Evolutionary conservation across 371 early-diverging fungal genomes (phyloP), one percentile per base, ranked within the genome.

Genomic region (Parasitella parasitica): DNA sequence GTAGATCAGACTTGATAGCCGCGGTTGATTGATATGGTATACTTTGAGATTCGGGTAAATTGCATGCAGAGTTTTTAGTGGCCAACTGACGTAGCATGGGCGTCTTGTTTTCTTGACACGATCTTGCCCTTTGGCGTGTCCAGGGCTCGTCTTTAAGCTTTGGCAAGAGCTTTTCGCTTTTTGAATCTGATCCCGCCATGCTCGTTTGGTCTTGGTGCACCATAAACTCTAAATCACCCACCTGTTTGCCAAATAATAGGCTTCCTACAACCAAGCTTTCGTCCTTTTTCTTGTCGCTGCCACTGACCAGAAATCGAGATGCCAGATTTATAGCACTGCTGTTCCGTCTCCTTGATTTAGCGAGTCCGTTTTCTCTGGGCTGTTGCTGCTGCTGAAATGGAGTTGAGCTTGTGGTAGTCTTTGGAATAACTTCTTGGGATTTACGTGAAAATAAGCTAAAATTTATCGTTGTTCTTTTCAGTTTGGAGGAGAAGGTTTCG

Each of bases 41-140:
- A 57, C 36, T 39, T 8, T 52, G 58, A 16, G 34, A 27, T 54
- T 27, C 16, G 15, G 22, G 15, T 20, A 53, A 53, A 15, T 51
- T 52, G 13, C 15, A 30, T 6, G 59, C 38, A 5, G 57, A 50
- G 15, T 51, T 38, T 61, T 69, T 72, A 30, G 61, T 57, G 11
- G 72, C 70, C 38, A 75, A 51, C 59, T 75, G 75, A 27, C 62
- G 72, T 38, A 69, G 50, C 39, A 67, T 66, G 32, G 72, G 69
- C 18, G 71, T 36, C 41, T 70, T 70, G 36, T 59, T 66, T 57
- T 71, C 72, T 69, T 72, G 39, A 26, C 71, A 76, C n/a, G 74
- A 75, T 51, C 74, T 74, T 15, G 72, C 69, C 22, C 72, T 37
- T 57, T 74, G 72, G 8, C 71, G 61, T 26, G 48, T 61, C 71